phyloP scores from a whole-genome alignment of 129 eudicot genomes.

The Centella asiatica region DNA sequence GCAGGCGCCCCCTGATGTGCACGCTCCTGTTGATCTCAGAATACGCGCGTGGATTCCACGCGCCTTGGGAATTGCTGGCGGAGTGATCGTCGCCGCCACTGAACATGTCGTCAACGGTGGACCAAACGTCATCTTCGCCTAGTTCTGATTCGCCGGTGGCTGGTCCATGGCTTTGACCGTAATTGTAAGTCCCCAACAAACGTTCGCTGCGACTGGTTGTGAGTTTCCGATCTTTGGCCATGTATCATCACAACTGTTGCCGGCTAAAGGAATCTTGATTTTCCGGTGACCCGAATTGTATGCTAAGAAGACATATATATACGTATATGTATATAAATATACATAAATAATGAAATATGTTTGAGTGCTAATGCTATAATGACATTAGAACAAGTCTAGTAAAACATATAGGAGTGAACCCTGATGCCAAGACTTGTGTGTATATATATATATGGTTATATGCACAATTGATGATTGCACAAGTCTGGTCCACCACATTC shows the following conservation, averaged over 20 bases:
- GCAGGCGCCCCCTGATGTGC: constrained; percentile 10
- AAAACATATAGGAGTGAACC: constrained; percentile 19
- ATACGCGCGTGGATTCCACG: constrained; percentile 50
- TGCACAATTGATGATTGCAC: constrained; percentile 5
- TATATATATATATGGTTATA: constrained; percentile 32
- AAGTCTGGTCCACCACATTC: not conserved
- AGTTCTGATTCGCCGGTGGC: constrained; percentile 39
- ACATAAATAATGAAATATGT: not conserved
- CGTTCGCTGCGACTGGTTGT: constrained; percentile 69
- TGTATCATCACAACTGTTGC: constrained; percentile 25
- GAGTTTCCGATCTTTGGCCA: constrained; percentile 77
- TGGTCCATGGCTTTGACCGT: constrained; percentile 21
- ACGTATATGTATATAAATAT: not conserved
- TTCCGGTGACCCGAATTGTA: constrained; percentile 19
- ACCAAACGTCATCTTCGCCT: constrained; percentile 72
- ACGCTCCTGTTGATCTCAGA: constrained; percentile 19
- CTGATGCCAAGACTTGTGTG: constrained; percentile 31
- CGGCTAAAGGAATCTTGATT: constrained; percentile 13
- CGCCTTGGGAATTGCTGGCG: constrained; percentile 7
- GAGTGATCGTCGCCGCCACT: constrained; percentile 16
- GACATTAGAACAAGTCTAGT: constrained; percentile 10
- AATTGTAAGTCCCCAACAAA: constrained; percentile 39
- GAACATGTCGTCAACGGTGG: constrained; percentile 49
- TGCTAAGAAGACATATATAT: not conserved
- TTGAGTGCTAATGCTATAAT: constrained; percentile 3